These are phyloP conservation scores for Dichomitus squalens DNA, from an alignment of 1,284 basidiomycete species.

Conservation along the genomic window DNA sequence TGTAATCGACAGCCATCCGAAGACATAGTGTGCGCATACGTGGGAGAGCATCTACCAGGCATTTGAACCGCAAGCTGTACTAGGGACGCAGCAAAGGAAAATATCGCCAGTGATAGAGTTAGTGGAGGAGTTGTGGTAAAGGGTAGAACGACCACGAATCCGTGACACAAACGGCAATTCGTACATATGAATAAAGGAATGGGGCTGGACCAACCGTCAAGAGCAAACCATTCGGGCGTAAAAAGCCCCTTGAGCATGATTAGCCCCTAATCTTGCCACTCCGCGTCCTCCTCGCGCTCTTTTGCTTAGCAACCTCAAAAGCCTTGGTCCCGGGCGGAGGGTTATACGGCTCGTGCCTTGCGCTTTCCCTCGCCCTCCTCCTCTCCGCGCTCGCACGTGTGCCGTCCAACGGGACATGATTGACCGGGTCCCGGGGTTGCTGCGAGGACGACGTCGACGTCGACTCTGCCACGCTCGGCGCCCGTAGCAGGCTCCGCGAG, in stretches of 20 bases:
- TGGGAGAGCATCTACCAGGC: no score
- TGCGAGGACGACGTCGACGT: slow-evolving; percentile 3
- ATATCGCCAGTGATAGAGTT: no score
- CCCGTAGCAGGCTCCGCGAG: neutral
- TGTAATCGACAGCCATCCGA: no score
- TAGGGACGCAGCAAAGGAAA: no score
- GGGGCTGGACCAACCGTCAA: no score
- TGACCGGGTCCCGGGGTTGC: neutral
- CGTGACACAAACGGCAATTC: no score
- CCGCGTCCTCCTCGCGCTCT: slow-evolving; percentile 1
- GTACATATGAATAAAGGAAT: no score
- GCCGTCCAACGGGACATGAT: slow-evolving; percentile 10
- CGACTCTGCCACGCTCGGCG: neutral
- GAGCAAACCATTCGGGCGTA: no score
- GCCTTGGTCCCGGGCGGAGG: slow-evolving; percentile 9
- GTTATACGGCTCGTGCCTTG: neutral
- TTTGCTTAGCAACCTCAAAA: neutral
- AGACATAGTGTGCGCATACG: no score
- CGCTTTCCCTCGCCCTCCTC: slow-evolving; percentile 3
- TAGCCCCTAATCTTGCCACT: neutral
- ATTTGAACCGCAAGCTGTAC: no score
- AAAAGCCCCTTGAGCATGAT: neutral
- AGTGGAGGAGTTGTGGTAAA: no score
- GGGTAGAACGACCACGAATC: no score
- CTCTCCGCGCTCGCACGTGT: slow-evolving; percentile 16